phyloP scores from a whole-genome alignment of 2,329 filamentous ascomycete genomes.

The Exophiala viscosa region DNA sequence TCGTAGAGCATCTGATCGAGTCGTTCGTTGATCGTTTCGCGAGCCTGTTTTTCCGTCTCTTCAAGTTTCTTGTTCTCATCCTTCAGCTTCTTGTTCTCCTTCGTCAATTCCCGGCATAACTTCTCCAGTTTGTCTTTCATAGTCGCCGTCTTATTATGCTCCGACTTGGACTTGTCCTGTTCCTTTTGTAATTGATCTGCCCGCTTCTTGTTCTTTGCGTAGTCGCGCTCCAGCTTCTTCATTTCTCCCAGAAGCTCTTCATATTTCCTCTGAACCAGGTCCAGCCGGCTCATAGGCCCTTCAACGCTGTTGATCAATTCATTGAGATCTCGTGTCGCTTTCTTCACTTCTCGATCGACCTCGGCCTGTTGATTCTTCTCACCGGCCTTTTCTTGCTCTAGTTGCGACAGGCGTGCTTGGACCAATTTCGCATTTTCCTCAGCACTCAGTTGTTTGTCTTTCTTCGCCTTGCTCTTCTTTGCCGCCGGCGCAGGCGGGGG shows the following conservation, averaged over 20 bases:
- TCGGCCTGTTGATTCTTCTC: constrained; percentile 95
- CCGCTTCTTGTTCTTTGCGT: constrained; percentile 92
- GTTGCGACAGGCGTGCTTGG: constrained; percentile 87
- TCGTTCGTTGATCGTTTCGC: constrained; percentile 78
- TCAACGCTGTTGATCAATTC: constrained; percentile 83
- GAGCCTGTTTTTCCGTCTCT: constrained; percentile 77
- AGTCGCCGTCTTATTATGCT: constrained; percentile 82
- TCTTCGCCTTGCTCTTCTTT: constrained; percentile 68
- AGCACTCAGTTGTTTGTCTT: constrained; percentile 78
- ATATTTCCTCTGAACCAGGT: constrained; percentile 84
- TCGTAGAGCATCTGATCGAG: constrained; percentile 76
- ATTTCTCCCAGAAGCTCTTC: constrained; percentile 89
- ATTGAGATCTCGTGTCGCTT: constrained; percentile 85
- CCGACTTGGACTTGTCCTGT: constrained; percentile 81
- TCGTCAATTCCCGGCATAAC: constrained; percentile 85
- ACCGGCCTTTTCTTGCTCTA: constrained; percentile 87
- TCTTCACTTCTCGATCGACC: constrained; percentile 93
- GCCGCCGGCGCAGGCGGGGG: constrained; percentile 44
- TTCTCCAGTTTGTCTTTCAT: constrained; percentile 98
- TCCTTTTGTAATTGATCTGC: constrained; percentile 94
- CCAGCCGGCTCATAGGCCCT: constrained; percentile 86
- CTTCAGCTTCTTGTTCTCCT: constrained; percentile 98
- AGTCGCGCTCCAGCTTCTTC: constrained; percentile 91
- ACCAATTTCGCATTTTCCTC: constrained; percentile 89
- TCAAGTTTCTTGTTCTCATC: constrained; percentile 91